A percentile compares a stretch with the other conserved stretches of the same genome.
phyloP scores from a whole-genome alignment of 352 stramenopile species.

The Globisporangium takayamanum region DNA sequence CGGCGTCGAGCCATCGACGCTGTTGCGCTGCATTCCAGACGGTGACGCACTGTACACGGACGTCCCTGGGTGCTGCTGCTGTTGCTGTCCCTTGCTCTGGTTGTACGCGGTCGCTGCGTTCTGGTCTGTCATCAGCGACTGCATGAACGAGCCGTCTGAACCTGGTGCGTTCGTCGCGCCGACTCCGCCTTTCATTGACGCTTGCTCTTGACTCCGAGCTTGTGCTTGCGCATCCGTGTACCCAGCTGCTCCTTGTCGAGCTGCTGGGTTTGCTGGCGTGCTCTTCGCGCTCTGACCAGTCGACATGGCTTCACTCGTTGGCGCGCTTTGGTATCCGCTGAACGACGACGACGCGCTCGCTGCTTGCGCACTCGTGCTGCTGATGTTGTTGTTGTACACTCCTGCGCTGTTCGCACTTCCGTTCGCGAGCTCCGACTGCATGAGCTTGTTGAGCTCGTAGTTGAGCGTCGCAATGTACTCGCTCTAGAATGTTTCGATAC shows the following conservation, averaged over 20 bases:
- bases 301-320: background rate
- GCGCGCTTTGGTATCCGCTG: conserved; percentile 5
- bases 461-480: conserved; percentile 53
- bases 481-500: conserved; percentile 18
- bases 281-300: background rate
- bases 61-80: conserved; percentile 1
- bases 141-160: conserved; percentile 32
- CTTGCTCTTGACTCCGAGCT: background rate
- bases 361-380: background rate
- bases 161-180: background rate
- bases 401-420: background rate
- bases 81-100: background rate
- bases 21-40: conserved; percentile 9
- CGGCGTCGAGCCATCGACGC: background rate
- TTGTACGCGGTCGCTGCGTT: conserved; percentile 8
- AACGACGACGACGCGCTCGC: background rate
- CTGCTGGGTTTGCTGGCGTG: background rate
- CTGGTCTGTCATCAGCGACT: conserved; percentile 29
- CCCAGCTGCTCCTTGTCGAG: background rate
- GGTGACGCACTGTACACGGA: conserved; percentile 1
- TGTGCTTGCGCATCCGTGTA: conserved; percentile 6
- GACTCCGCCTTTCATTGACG: background rate
- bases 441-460: conserved; percentile 55
- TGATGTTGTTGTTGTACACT: background rate
- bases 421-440: conserved; percentile 35